Conservation (phyloP, 257 asterid species). For the Nicotiana sylvestris region DNA sequence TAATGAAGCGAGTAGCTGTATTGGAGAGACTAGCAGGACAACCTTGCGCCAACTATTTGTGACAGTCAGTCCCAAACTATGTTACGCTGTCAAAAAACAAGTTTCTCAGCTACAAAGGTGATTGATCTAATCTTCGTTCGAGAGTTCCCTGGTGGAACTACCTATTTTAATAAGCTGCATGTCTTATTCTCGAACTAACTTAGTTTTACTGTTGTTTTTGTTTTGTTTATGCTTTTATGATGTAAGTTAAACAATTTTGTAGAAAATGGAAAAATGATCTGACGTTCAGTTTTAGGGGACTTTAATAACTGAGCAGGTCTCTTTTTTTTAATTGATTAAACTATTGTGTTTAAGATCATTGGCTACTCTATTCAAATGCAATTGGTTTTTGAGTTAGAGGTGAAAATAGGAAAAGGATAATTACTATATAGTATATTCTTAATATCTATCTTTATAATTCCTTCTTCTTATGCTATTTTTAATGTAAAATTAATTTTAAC, state of each 20-base stretch:
- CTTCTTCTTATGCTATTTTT: not conserved
- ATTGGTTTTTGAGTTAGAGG: not conserved
- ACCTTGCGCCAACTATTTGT: slow-evolving; percentile 57
- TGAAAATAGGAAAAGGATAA: not conserved
- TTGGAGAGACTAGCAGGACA: slow-evolving; percentile 11
- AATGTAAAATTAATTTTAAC: not conserved
- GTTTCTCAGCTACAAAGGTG: slow-evolving; percentile 57
- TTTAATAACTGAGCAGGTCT: too few species aligned
- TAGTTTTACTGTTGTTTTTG: not conserved
- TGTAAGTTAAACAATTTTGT: not conserved
- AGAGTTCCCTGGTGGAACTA: not conserved
- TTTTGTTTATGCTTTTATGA: not conserved
- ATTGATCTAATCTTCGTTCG: not conserved
- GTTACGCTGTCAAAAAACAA: slow-evolving; percentile 61
- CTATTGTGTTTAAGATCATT: not conserved
- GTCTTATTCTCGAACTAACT: not conserved
- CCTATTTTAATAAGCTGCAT: not conserved
- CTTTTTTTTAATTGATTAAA: not conserved
- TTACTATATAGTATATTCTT: not conserved
- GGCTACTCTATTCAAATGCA: not conserved
- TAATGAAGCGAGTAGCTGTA: not conserved
- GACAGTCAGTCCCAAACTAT: slow-evolving; percentile 62
- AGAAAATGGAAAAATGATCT: not conserved
- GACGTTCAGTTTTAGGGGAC: not conserved
- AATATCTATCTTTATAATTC: not conserved